Conservation (phyloP, 1,284 basidiomycete genomes). For the Porphyrellus sp. region DNA sequence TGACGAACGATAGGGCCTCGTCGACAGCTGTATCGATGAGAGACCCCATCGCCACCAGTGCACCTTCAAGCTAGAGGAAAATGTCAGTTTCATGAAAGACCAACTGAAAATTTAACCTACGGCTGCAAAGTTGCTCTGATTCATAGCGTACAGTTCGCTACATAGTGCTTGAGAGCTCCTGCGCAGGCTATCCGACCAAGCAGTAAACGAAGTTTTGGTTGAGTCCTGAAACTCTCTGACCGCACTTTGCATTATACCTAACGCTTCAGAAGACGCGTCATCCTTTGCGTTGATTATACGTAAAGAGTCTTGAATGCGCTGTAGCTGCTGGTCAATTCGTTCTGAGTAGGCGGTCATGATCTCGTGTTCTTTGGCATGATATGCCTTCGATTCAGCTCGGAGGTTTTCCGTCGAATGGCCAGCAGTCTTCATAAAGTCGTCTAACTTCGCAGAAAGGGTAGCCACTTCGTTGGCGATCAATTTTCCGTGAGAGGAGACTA, state of each 20-base stretch:
- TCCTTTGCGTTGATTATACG: slow-evolving; percentile 58
- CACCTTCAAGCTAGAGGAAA: slow-evolving; percentile 47
- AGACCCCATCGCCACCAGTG: slow-evolving; percentile 48
- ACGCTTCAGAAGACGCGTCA: slow-evolving; percentile 50
- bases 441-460: slow-evolving; percentile 55
- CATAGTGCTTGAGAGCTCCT: slow-evolving; percentile 48
- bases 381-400: slow-evolving; percentile 52
- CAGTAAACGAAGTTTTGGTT: slow-evolving; percentile 49
- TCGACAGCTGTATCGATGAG: slow-evolving; percentile 60
- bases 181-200: slow-evolving; percentile 54
- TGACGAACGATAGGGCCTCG: slow-evolving; percentile 57
- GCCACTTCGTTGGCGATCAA: slow-evolving; percentile 51
- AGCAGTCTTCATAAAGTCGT: slow-evolving; percentile 60
- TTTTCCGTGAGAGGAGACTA: slow-evolving; percentile 62
- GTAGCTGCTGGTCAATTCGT: slow-evolving; percentile 60
- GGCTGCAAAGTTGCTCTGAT: slow-evolving; percentile 43
- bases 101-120: slow-evolving; percentile 34
- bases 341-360: slow-evolving; percentile 50
- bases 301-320: slow-evolving; percentile 55
- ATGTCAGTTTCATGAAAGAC: neutral
- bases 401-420: slow-evolving; percentile 53
- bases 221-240: slow-evolving; percentile 53
- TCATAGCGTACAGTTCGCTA: slow-evolving; percentile 43
- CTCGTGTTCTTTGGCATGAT: slow-evolving; percentile 57
- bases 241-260: slow-evolving; percentile 45